Percentiles rank a stretch among this genome's conserved stretches.
phyloP scores from a whole-genome alignment of 2,329 filamentous ascomycete species.

The Ophiostoma pallidulum region DNA sequence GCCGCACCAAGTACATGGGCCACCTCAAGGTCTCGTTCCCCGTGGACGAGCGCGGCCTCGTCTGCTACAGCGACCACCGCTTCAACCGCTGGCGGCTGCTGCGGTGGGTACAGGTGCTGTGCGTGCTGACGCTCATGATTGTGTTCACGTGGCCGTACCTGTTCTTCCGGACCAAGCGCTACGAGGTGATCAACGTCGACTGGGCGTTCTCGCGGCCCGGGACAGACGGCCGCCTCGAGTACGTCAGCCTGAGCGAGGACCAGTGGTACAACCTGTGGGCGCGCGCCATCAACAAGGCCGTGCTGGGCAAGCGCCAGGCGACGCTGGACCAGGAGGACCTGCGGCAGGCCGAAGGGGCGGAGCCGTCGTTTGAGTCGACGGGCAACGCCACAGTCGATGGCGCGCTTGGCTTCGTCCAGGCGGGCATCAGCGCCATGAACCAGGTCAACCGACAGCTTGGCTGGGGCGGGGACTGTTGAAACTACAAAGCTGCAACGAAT shows the following conservation, averaged over 20 bases:
- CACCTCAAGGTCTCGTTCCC: constrained; percentile 50
- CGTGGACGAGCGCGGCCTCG: constrained; percentile 43
- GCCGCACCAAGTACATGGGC: constrained; percentile 59
- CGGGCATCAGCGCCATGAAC: constrained; percentile 42
- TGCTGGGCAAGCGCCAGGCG: constrained; percentile 47
- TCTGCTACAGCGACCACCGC: constrained; percentile 53
- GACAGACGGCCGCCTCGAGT: constrained; percentile 32
- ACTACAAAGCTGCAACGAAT: background rate
- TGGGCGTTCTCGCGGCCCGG: constrained; percentile 45
- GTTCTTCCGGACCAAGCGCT: constrained; percentile 57
- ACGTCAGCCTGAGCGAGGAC: constrained; percentile 44
- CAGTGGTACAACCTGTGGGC: constrained; percentile 57
- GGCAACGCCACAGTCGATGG: constrained; percentile 32
- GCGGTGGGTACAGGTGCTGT: constrained; percentile 54
- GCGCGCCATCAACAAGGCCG: constrained; percentile 48
- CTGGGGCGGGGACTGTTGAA: constrained; percentile 33
- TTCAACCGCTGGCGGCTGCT: constrained; percentile 58
- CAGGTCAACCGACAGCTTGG: constrained; percentile 44
- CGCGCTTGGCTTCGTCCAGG: constrained; percentile 33
- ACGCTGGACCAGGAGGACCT: constrained; percentile 50
- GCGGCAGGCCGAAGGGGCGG: constrained; percentile 30
- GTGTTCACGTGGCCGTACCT: constrained; percentile 63
- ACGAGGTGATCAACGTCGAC: constrained; percentile 51
- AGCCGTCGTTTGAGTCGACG: constrained; percentile 27
- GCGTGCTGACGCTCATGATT: constrained; percentile 58